These are phyloP conservation scores for Acanthamoeba royreba DNA, from an alignment of 208 protist species.

Conservation along the genomic window DNA sequence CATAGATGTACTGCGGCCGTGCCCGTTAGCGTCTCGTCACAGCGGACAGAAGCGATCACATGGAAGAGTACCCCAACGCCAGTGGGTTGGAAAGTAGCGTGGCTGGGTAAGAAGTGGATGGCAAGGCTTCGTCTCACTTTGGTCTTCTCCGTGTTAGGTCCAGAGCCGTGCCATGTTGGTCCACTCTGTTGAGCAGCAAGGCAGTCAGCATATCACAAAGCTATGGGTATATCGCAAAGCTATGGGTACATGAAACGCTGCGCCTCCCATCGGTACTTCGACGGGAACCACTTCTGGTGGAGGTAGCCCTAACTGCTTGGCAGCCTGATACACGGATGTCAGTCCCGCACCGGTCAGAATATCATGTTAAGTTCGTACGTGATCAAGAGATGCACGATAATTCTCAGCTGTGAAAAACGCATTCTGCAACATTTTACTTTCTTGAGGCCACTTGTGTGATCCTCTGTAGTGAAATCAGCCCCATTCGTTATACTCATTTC, in stretches of 20 bases:
- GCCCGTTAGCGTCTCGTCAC: background rate
- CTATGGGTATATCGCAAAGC: background rate
- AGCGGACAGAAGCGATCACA: background rate
- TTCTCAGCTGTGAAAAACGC: background rate
- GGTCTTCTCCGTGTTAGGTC: background rate
- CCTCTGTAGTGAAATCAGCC: too few species aligned
- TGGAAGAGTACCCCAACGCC: background rate
- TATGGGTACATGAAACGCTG: conserved; percentile 7
- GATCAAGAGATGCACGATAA: background rate
- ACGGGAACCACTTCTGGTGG: background rate
- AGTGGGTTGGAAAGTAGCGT: background rate
- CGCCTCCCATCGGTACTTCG: background rate
- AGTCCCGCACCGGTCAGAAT: too few species aligned
- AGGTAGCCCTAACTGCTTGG: background rate
- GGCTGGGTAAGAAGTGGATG: background rate
- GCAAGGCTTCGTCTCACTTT: background rate
- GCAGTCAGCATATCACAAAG: too few species aligned
- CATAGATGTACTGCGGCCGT: conserved; percentile 51
- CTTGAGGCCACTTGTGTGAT: conserved; percentile 46
- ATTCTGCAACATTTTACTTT: conserved; percentile 6
- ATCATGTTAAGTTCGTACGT: background rate
- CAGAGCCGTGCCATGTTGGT: conserved; percentile 22
- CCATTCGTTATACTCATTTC: too few species aligned
- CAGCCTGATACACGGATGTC: background rate
- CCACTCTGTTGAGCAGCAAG: too few species aligned